These are phyloP conservation scores for Amorphotheca resinae DNA, from an alignment of 495 filamentous ascomycete genomes.

Conservation along the genomic window DNA sequence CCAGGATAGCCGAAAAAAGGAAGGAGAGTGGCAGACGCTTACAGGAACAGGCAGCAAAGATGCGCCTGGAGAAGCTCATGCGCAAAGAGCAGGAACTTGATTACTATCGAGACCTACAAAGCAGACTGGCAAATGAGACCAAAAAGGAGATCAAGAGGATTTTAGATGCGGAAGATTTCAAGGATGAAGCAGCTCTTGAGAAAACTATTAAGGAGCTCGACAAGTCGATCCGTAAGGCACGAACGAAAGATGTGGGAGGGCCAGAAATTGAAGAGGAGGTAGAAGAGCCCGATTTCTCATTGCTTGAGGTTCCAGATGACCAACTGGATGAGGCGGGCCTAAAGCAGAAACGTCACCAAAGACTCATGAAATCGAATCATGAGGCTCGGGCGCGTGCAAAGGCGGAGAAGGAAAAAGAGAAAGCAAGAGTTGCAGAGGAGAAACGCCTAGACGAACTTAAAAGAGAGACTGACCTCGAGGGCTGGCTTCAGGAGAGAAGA, in stretches of 20 bases:
- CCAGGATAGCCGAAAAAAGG: conserved; percentile 74
- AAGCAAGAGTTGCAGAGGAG: conserved; percentile 67
- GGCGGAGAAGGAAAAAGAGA: conserved; percentile 87
- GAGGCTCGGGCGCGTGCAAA: conserved; percentile 86
- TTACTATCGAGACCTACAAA: conserved; percentile 76
- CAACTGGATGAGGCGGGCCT: conserved; percentile 81
- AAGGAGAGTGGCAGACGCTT: conserved; percentile 84
- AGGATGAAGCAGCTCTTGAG: conserved; percentile 75
- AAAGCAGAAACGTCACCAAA: conserved; percentile 83
- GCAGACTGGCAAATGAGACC: conserved; percentile 43
- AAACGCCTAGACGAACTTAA: conserved; percentile 71
- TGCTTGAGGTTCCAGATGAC: conserved; percentile 84
- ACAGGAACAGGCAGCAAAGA: conserved; percentile 94
- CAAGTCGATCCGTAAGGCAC: conserved; percentile 69
- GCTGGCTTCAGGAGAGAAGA: conserved; percentile 74
- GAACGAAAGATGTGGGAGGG: conserved; percentile 85
- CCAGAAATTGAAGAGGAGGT: conserved; percentile 62
- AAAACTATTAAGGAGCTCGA: conserved; percentile 77
- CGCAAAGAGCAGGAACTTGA: conserved; percentile 92
- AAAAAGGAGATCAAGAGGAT: conserved; percentile 85
- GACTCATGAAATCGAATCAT: conserved; percentile 83
- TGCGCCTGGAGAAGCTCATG: conserved; percentile 86
- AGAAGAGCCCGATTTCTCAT: conserved; percentile 69
- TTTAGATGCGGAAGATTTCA: conserved; percentile 80
- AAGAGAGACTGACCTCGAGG: conserved; percentile 69